A percentile compares a stretch with the other conserved stretches of the same genome.
Conservation (phyloP, 495 filamentous ascomycete species). For the Annulohypoxylon maeteangense region DNA sequence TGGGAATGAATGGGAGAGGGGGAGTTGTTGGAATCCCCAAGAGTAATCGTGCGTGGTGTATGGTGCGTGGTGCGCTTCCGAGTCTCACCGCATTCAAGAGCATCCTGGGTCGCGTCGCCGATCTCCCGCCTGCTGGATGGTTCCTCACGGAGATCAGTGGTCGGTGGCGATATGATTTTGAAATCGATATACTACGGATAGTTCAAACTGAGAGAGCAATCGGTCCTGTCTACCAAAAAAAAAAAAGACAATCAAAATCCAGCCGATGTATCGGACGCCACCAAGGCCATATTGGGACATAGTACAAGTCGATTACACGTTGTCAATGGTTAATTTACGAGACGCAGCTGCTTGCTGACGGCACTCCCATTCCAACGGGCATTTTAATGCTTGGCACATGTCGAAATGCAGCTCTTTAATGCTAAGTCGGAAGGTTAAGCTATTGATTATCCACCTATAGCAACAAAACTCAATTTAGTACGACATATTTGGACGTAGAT, state of each 20-base stretch:
- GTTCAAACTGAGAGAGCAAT: slow-evolving; percentile 17
- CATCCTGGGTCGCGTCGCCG: slow-evolving; percentile 35
- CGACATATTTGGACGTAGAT: not conserved
- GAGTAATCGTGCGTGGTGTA: slow-evolving; percentile 29
- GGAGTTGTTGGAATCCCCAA: slow-evolving; percentile 17
- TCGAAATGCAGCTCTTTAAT: slow-evolving; percentile 14
- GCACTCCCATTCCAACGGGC: slow-evolving; percentile 34
- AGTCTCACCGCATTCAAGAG: slow-evolving; percentile 34
- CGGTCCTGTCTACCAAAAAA: slow-evolving; percentile 7
- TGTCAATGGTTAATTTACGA: slow-evolving; percentile 47
- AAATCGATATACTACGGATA: slow-evolving; percentile 30
- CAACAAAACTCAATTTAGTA: slow-evolving; percentile 10
- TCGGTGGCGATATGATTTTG: slow-evolving; percentile 16
- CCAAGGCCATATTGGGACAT: slow-evolving; percentile 32
- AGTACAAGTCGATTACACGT: slow-evolving; percentile 26
- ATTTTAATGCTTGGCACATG: slow-evolving; percentile 30
- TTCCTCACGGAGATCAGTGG: slow-evolving; percentile 23
- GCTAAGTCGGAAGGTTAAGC: slow-evolving; percentile 15
- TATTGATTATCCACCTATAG: slow-evolving; percentile 24
- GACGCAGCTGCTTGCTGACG: slow-evolving; percentile 41
- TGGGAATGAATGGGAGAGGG: slow-evolving; percentile 12
- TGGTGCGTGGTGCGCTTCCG: slow-evolving; percentile 30
- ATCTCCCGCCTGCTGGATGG: slow-evolving; percentile 39
- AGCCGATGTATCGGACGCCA: slow-evolving; percentile 21
- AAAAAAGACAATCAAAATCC: slow-evolving; percentile 2